These are phyloP conservation scores for Cryphonectria radicalis DNA, from an alignment of 2,329 filamentous ascomycete species.

Conservation along the genomic window DNA sequence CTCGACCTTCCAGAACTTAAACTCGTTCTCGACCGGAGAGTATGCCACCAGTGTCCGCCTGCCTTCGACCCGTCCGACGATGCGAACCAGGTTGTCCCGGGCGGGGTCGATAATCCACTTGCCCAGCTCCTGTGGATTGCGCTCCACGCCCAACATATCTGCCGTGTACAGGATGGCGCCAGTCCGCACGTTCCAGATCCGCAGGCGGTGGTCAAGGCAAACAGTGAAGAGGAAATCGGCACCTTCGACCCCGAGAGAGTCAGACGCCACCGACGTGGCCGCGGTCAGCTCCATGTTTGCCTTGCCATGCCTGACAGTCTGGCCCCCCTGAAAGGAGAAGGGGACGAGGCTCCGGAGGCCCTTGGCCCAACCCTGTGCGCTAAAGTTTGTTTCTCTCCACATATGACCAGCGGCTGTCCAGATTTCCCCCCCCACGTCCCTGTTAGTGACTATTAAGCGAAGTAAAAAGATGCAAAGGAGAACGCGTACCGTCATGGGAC, in stretches of 20 bases:
- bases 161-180: constrained; percentile 77
- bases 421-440: background rate
- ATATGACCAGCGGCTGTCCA: constrained; percentile 37
- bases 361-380: constrained; percentile 72
- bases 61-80: constrained; percentile 64
- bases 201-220: constrained; percentile 84
- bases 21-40: constrained; percentile 85
- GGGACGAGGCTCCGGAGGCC: constrained; percentile 69
- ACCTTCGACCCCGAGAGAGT: constrained; percentile 54
- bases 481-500: constrained; percentile 49
- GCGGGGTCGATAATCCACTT: constrained; percentile 80
- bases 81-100: constrained; percentile 75
- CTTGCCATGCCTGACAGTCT: constrained; percentile 67
- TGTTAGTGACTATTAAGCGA: constrained; percentile 8
- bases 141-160: constrained; percentile 74
- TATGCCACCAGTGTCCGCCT: constrained; percentile 73
- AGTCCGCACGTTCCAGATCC: constrained; percentile 86
- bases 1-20: constrained; percentile 88
- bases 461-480: background rate
- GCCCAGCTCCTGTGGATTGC: constrained; percentile 69
- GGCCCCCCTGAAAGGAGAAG: constrained; percentile 68
- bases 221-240: constrained; percentile 72
- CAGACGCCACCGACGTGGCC: constrained; percentile 65
- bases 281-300: constrained; percentile 69
- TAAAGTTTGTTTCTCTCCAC: constrained; percentile 77